Evolutionary conservation across 345 rosid species (phyloP).

Genomic region (Erysimum cheiranthoides): DNA sequence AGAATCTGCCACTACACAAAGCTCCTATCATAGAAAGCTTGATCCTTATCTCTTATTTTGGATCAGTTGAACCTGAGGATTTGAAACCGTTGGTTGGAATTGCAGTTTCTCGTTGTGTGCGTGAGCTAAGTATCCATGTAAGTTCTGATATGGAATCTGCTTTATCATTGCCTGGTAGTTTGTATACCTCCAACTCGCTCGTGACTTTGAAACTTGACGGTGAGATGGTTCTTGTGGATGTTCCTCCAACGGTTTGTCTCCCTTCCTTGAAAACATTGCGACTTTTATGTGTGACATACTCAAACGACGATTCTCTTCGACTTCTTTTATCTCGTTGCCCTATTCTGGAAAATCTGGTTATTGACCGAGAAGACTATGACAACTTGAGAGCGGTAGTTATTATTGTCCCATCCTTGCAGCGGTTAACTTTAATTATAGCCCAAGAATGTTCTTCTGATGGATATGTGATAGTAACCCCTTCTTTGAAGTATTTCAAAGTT

Average conservation of each 20-base stretch:
- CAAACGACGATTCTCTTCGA: neutral
- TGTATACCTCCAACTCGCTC: slow-evolving; percentile 1
- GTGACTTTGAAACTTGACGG: neutral
- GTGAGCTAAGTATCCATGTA: neutral
- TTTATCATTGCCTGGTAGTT: neutral
- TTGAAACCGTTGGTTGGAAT: too few species aligned
- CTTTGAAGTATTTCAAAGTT: slow-evolving; percentile 5
- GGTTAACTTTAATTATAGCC: neutral
- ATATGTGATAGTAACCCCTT: neutral
- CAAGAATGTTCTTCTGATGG: neutral
- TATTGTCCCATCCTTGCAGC: slow-evolving; percentile 11
- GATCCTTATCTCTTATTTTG: too few species aligned
- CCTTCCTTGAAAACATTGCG: neutral
- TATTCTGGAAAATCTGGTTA: neutral
- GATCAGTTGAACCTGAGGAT: too few species aligned
- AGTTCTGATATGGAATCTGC: rapidly evolving
- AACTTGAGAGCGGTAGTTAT: neutral
- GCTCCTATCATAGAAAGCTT: too few species aligned
- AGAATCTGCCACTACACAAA: neutral
- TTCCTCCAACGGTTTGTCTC: slow-evolving; percentile 9
- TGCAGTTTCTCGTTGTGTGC: neutral
- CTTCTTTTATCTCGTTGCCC: neutral
- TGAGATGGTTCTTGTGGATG: neutral
- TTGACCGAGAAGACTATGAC: neutral
- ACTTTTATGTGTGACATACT: neutral